Evolutionary conservation across 2,329 filamentous ascomycete genomes (phyloP).

Genomic region (Claviceps pazoutovae): DNA sequence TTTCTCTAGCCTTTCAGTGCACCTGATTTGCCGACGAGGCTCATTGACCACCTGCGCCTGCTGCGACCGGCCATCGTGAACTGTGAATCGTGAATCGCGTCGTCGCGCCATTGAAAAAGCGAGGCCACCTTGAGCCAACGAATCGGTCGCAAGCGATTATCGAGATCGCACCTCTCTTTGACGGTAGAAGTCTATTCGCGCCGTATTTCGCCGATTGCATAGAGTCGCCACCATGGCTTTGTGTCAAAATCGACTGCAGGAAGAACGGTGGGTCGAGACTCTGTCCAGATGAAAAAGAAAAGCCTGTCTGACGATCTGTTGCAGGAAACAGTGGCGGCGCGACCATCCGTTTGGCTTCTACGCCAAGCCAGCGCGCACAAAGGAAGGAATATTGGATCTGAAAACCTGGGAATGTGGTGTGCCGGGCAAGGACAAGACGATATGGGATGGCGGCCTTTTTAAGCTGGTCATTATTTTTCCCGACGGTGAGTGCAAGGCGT

Average conservation of each 20-base stretch:
- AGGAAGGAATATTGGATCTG: conserved; percentile 72
- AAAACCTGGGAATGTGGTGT: conserved; percentile 96
- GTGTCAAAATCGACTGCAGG: conserved; percentile 74
- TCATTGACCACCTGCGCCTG: background rate
- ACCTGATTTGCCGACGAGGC: background rate
- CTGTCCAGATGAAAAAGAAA: background rate
- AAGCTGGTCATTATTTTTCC: conserved; percentile 89
- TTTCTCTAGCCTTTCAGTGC: background rate
- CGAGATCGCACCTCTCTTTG: background rate
- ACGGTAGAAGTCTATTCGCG: background rate
- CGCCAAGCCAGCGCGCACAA: conserved; percentile 70
- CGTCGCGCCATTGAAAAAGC: background rate
- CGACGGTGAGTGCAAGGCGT: conserved; percentile 50
- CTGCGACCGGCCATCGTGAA: background rate
- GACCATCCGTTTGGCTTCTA: conserved; percentile 98
- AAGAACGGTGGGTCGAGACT: conserved; percentile 56
- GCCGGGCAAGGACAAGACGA: conserved; percentile 88
- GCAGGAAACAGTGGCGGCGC: conserved; percentile 87
- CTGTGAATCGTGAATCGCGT: background rate
- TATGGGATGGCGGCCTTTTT: conserved; percentile 96
- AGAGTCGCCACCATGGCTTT: conserved; percentile 52
- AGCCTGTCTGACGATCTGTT: conserved; percentile 10
- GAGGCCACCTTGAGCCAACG: background rate
- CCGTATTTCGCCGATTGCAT: background rate
- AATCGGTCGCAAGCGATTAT: background rate